Evolutionary conservation across 2,329 filamentous ascomycete genomes (phyloP), one percentile per base, ranked within the genome.

Genomic region (Sphaerulina vaccinii): DNA sequence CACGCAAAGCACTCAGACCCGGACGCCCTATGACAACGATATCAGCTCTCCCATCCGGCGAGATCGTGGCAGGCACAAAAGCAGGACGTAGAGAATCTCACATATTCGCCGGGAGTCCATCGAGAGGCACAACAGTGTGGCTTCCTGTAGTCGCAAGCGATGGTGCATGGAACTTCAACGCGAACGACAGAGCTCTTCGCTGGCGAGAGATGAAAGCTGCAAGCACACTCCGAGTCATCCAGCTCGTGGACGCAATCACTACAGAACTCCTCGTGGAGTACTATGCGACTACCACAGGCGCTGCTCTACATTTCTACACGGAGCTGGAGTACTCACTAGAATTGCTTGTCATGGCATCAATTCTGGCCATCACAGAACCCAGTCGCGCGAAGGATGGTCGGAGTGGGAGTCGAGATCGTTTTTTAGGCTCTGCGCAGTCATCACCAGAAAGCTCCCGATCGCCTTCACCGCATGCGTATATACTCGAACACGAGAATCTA

Each of bases 61-160:
- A 49, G 6, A 33, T 49, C 9, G 37, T 49, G 15, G 45, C 45
- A 7, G 45, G 45, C 18, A 49, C 45, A 4, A 49, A 49, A 24
- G 36, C 36, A 16, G 45, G 45, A 23, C 27, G 37, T 16, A 40
- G 45, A 35, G 37, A 49, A 19, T 33, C 36, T 21, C 45, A 49
- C 13, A 41, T 49, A 10, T 49, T 49, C 45, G 45, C 41, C 7
- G 45, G 45, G 7, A 40, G 22, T 13, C 45, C 45, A 3, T 36
- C 29, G 13, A 8, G 32, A 24, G 45, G 45, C 19, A 36, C 45
- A 1, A 49, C 45, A 13, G 35, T 49, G 13, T 49, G 45, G 45
- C 27, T 49, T 3, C 45, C 45, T 22, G 45, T 49, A 5, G 37
- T 41, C 11, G 21, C 29, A 18, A 41, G 37, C 3, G 21, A 11